A percentile compares a stretch with the other conserved stretches of the same genome.
These are phyloP conservation scores for Cucurbita pepo DNA, from an alignment of 306 rosid species.

Conservation along the genomic window DNA sequence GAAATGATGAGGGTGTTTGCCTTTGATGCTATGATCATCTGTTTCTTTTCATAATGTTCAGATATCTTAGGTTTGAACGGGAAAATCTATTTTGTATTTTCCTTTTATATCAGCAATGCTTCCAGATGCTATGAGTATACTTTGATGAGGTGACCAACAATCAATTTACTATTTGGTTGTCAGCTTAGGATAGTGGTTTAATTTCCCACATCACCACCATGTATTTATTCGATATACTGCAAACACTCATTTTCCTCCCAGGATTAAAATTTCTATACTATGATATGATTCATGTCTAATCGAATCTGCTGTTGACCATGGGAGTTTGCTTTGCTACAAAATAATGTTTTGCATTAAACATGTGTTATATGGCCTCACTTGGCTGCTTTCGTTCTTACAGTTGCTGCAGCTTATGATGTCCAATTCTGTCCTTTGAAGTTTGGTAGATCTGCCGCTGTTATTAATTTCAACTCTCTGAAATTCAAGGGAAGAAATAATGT, in stretches of 20 bases:
- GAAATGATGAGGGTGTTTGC: neutral
- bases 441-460: slow-evolving; percentile 13
- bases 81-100: neutral
- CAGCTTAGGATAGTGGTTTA: neutral
- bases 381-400: slow-evolving; percentile 9
- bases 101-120: neutral
- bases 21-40: neutral
- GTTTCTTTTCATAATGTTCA: neutral
- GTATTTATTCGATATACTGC: neutral
- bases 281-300: neutral
- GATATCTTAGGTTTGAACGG: neutral
- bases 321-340: neutral
- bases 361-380: neutral
- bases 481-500: slow-evolving; percentile 12
- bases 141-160: neutral
- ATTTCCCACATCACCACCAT: neutral
- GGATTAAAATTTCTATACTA: neutral
- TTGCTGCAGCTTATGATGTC: slow-evolving; percentile 14
- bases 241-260: neutral
- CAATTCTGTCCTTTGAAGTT: slow-evolving; percentile 8
- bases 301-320: neutral
- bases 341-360: neutral
- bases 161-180: neutral
- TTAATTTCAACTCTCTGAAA: slow-evolving; percentile 6
- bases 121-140: neutral